Evolutionary conservation across 1,284 basidiomycete genomes (phyloP).

Genomic region (Cerrena zonata): DNA sequence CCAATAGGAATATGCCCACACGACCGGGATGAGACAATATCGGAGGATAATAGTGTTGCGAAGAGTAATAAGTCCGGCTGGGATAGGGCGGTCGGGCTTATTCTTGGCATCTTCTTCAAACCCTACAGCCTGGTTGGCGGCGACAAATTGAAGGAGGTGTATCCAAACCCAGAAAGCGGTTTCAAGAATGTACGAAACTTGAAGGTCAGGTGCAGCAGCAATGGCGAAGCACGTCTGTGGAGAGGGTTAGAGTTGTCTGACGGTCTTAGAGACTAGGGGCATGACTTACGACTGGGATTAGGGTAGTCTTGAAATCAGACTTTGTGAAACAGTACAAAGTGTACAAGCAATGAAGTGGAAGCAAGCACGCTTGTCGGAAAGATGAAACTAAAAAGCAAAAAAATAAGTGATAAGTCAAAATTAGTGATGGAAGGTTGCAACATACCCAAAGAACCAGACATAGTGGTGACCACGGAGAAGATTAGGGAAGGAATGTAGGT

Average conservation of each 20-base stretch:
- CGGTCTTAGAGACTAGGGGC: not conserved
- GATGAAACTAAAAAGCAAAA: not conserved
- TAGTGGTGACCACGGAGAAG: not conserved
- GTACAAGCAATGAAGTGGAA: not conserved
- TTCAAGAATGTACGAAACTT: constrained; percentile 12
- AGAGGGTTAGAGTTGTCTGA: not conserved
- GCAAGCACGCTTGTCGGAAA: not conserved
- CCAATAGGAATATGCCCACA: constrained; percentile 27
- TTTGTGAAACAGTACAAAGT: constrained; percentile 29
- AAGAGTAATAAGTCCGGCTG: constrained; percentile 36
- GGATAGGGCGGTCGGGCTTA: constrained; percentile 40
- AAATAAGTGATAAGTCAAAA: not conserved
- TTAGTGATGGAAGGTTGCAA: not conserved
- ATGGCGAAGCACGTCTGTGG: constrained; percentile 30
- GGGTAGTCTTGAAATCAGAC: constrained; percentile 34
- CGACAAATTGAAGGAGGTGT: constrained; percentile 34
- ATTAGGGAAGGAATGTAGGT: not conserved
- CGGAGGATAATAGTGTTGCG: constrained; percentile 28
- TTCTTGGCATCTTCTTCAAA: constrained; percentile 38
- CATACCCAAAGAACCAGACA: not conserved
- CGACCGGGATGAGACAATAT: constrained; percentile 31
- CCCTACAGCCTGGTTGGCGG: constrained; percentile 37
- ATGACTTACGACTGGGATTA: constrained; percentile 32
- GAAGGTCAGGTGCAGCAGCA: constrained; percentile 25
- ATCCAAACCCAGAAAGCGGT: constrained; percentile 41